A percentile compares a stretch with the other conserved stretches of the same genome.
Evolutionary conservation across 805 yeast genomes (phyloP).

Genomic region (Ogataea nakhonphanomensis): DNA sequence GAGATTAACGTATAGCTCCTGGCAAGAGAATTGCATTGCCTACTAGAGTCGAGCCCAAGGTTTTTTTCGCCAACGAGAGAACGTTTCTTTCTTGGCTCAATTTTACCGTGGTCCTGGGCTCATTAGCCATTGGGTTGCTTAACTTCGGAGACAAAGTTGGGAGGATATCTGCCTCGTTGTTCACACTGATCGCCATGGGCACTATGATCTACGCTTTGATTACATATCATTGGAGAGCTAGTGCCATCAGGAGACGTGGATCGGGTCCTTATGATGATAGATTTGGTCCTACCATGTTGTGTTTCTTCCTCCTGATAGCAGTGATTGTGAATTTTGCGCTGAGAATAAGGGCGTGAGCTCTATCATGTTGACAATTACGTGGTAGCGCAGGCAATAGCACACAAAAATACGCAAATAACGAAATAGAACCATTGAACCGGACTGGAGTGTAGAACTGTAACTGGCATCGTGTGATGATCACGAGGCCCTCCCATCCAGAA

Average conservation of each 20-base stretch:
- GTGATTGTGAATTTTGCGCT: constrained; percentile 89
- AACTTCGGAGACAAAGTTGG: constrained; percentile 96
- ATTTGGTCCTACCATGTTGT: constrained; percentile 96
- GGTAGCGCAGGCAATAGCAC: neutral
- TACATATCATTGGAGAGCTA: constrained; percentile 99
- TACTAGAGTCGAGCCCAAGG: constrained; percentile 97
- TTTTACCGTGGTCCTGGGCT: constrained; percentile 97
- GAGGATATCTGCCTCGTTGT: constrained; percentile 86
- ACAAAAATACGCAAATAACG: constrained; percentile 2
- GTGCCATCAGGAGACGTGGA: constrained; percentile 96
- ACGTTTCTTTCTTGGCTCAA: constrained; percentile 97
- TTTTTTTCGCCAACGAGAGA: constrained; percentile 97
- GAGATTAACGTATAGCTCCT: constrained; percentile 23
- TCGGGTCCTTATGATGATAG: constrained; percentile 99
- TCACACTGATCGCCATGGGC: constrained; percentile 95
- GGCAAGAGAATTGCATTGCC: constrained; percentile 96
- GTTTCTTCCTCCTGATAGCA: constrained; percentile 88
- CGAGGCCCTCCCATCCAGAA: neutral
- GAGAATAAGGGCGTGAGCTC: constrained; percentile 57
- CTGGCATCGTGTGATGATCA: neutral
- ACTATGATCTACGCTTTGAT: constrained; percentile 95
- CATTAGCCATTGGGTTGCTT: constrained; percentile 90
- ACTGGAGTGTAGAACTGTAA: neutral
- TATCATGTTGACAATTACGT: neutral
- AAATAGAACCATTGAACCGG: constrained; percentile 2